Base-by-base conservation (phyloP, 176 grass and related monocot species). In the Oryza nivara region DNA sequence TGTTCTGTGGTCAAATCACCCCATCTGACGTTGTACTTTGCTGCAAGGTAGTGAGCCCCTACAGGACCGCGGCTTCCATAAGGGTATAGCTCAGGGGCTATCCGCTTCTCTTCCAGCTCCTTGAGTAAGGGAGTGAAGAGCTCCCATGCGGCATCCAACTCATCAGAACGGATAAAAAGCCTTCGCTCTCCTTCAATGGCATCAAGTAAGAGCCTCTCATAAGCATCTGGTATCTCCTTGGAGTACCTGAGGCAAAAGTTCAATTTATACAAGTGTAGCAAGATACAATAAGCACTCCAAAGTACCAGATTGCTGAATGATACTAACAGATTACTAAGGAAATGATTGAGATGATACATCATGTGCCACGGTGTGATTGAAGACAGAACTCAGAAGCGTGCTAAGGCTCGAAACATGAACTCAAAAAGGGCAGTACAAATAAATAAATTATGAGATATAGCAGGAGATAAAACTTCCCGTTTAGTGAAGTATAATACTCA, bases 131-230 rank as follows among this genome's bases (percentile, higher is more conserved):
- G 92, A 0, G 95, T 95, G 86, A 97, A 97, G 61, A 97, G 90
- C 9, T 65, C 76, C 95, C 95, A 97, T 41, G 95, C 95, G 76
- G 95, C 95, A 67, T 95, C 92, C 79, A 97, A 67, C 85, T 97
- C 95, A n/a, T 97, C 95, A 1, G 95, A 97, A 4, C 95, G 92
- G 84, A 97, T 97, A 82, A 97, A 97, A 73, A 97, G 90, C 34
- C 95, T 88, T 35, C 95, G 89, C 86, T 97, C 95, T 13, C 95
- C 95, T 84, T 95, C 95, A 4, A 97, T 92, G 9, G 95, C 95
- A 22, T 97, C 95, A 48, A 97, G 91, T 79, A 97, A 72, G 26
- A 97, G 87, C 45, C 95, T 92, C 90, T 97, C 95, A 0, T 97
- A 97, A 22, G 95, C 95, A 89, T 95, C 92, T 0, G 95, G 92